Base-by-base conservation (phyloP, 805 yeast genomes). In the Candida orba region DNA sequence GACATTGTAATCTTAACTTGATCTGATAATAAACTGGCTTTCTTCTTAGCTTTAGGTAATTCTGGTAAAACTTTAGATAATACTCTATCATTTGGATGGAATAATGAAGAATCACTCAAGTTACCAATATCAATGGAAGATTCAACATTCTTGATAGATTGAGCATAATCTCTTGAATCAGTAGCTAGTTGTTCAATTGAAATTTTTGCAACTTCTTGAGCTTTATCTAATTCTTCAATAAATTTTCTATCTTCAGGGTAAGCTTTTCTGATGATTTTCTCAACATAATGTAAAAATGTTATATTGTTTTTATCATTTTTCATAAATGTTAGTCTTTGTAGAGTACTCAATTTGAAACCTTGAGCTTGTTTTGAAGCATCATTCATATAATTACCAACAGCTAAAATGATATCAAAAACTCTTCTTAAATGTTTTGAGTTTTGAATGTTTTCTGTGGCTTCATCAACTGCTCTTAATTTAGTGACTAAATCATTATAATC, bases 311-410 rank as follows among this genome's bases (percentile, higher is more conserved):
- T 76, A 24, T 84, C 88, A 63, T 91, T 96, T 59, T 93, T 93
- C 65, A 95, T 81, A 52, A 95, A 89, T 29, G 84, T 86, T 46
- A 93, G 72, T 52, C 98, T 70, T 57, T 89, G 96, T 42, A 93
- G 71, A n/a, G 96, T 86, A 37, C 86, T 82, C 47, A 93, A 68
- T 56, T 84, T 84, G 72, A 95, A 95, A 4, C 99, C 99, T 51
- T 77, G 75, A 1, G 97, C 98, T 60, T 89, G 95, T 54, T 89
- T 90, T 3, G 89, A 96, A n/a, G 27, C 45, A 31, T 45, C 48
- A 60, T 95, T 93, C 99, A 93, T 93, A 61, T 81, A 91, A 62
- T 93, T 93, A 46, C 99, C 99, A 40, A 93, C 93, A 4, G 90
- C 81, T 50, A 90, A 69, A 48, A 93, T 91, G 38, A 93, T 78